Evolutionary conservation across 768 basidiomycete species (phyloP).

Genomic region (Epithele typhae): DNA sequence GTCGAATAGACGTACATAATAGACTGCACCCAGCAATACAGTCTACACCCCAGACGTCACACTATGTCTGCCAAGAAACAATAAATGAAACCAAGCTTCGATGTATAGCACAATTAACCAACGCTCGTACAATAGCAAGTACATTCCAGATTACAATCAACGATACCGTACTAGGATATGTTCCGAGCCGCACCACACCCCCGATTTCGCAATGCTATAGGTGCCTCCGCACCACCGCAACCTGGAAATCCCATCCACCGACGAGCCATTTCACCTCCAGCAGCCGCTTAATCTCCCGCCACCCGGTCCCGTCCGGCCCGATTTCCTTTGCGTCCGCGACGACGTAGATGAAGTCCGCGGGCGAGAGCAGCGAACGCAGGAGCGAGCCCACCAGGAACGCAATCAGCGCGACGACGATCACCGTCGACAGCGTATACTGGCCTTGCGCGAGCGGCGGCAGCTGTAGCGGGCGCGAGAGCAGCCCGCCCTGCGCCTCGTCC

Average conservation of each 20-base stretch:
- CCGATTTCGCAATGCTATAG: constrained; percentile 18
- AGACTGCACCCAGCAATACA: too few species aligned
- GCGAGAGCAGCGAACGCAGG: constrained; percentile 80
- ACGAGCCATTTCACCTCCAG: constrained; percentile 77
- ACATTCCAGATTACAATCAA: too few species aligned
- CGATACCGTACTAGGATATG: too few species aligned
- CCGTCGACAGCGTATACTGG: constrained; percentile 44
- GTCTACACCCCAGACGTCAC: too few species aligned
- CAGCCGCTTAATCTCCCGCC: constrained; percentile 83
- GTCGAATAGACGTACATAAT: too few species aligned
- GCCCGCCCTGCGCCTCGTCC: constrained; percentile 2
- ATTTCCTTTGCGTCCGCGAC: constrained; percentile 52
- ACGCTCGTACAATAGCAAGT: too few species aligned
- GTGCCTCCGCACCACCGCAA: constrained; percentile 78
- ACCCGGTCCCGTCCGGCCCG: constrained; percentile 49
- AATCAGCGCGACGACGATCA: constrained; percentile 78
- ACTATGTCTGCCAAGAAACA: too few species aligned
- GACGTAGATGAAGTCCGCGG: constrained; percentile 88
- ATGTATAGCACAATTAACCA: too few species aligned
- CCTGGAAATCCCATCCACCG: constrained; percentile 85
- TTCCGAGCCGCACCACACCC: not conserved
- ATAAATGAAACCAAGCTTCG: too few species aligned
- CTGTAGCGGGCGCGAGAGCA: constrained; percentile 4
- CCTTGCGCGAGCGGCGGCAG: not conserved
- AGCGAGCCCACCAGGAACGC: constrained; percentile 91